Percentiles rank a stretch among this genome's conserved stretches.
phyloP scores from a whole-genome alignment of 306 rosid species.

The Datisca glomerata region DNA sequence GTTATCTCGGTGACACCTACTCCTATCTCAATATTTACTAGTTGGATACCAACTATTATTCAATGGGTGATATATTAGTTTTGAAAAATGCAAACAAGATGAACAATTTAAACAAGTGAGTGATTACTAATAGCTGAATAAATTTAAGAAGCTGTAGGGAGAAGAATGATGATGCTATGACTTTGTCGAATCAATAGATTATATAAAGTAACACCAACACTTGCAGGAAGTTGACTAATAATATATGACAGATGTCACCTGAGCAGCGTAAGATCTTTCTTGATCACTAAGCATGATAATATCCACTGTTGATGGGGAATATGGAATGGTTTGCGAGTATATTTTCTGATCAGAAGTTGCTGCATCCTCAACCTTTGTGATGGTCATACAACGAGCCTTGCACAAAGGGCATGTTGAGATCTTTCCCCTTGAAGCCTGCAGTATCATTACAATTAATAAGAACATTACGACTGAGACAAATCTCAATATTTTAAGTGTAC shows the following conservation, averaged over 20 bases:
- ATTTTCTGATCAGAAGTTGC: slow-evolving; percentile 55
- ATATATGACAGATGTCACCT: slow-evolving; percentile 40
- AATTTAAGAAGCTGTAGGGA: no score
- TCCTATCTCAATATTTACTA: no score
- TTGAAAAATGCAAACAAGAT: no score
- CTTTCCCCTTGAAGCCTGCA: slow-evolving; percentile 48
- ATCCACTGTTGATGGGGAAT: slow-evolving; percentile 32
- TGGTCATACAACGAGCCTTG: slow-evolving; percentile 51
- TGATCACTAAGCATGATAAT: slow-evolving; percentile 23
- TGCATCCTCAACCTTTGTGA: slow-evolving; percentile 60
- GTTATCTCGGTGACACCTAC: no score
- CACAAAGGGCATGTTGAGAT: slow-evolving; percentile 73
- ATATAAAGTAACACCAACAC: no score
- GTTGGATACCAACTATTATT: no score
- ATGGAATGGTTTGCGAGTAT: slow-evolving; percentile 82
- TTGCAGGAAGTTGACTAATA: no score
- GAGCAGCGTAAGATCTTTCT: slow-evolving; percentile 25
- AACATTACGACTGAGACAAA: slow-evolving; percentile 7
- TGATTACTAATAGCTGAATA: no score
- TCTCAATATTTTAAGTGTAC: background rate
- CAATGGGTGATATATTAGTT: no score
- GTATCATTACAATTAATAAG: slow-evolving; percentile 21
- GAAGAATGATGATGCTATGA: background rate
- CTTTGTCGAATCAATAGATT: no score
- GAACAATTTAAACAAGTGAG: background rate